Percentiles rank a stretch among this genome's conserved stretches.
These are phyloP conservation scores for Coccomyxa sp. DNA, from an alignment of 139 green algal genomes.

Conservation along the genomic window DNA sequence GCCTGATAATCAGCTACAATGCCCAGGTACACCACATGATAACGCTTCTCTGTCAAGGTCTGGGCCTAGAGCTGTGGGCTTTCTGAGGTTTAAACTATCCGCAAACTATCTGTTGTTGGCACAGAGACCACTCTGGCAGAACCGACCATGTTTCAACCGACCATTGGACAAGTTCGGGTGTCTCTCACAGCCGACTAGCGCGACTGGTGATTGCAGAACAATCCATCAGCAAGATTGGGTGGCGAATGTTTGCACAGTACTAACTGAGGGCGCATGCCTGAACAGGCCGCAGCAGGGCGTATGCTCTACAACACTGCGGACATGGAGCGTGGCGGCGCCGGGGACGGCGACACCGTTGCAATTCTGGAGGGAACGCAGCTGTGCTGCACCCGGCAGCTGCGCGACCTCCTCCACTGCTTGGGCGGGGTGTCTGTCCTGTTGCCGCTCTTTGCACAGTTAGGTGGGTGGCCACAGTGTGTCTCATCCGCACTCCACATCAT, in stretches of 20 bases:
- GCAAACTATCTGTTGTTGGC: too few species aligned
- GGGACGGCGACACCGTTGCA: constrained; percentile 17
- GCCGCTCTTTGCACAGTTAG: constrained; percentile 27
- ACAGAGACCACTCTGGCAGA: too few species aligned
- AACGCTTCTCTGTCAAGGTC: not conserved
- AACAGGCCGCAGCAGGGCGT: constrained; percentile 25
- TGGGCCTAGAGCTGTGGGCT: too few species aligned
- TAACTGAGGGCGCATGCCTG: not conserved
- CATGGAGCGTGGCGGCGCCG: constrained; percentile 13
- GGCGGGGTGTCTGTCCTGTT: constrained; percentile 39
- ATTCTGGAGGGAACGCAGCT: constrained; percentile 35
- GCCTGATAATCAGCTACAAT: constrained; percentile 29
- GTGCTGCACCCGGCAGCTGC: constrained; percentile 36
- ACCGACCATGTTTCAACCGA: too few species aligned
- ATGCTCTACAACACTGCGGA: constrained; percentile 27
- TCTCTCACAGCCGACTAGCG: too few species aligned
- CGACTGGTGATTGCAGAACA: not conserved
- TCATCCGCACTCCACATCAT: not conserved
- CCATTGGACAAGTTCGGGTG: too few species aligned
- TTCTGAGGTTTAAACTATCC: too few species aligned
- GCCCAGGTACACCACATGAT: constrained; percentile 12
- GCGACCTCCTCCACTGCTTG: constrained; percentile 48
- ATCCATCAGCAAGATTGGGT: not conserved
- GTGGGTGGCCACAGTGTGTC: not conserved
- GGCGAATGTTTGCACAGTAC: not conserved